Evolutionary conservation across 2,329 filamentous ascomycete species (phyloP).

Genomic region (Fusarium lyarnte): DNA sequence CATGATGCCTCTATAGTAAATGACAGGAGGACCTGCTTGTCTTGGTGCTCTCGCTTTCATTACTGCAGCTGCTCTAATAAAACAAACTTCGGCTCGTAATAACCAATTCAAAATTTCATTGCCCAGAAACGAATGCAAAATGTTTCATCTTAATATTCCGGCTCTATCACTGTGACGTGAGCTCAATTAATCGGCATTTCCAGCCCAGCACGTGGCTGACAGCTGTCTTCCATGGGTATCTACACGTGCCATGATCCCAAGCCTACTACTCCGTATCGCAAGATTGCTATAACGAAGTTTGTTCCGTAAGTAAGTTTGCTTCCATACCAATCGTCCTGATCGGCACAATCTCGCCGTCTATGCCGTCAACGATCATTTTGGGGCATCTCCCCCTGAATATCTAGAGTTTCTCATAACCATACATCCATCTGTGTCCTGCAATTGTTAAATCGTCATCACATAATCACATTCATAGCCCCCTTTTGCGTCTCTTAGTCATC

Average conservation of each 20-base stretch:
- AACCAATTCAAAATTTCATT: not conserved
- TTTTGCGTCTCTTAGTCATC: constrained; percentile 73
- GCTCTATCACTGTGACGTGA: constrained; percentile 8
- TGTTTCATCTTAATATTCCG: not conserved
- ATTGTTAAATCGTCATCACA: constrained; percentile 9
- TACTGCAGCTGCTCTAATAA: not conserved
- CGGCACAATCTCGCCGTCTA: constrained; percentile 1
- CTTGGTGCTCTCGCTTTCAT: not conserved
- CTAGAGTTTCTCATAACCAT: not conserved
- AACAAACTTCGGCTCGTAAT: not conserved
- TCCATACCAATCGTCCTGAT: constrained; percentile 7
- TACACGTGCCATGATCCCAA: constrained; percentile 14
- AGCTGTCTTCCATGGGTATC: constrained; percentile 25
- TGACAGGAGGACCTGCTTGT: not conserved
- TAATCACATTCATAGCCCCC: not conserved
- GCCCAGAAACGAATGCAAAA: not conserved
- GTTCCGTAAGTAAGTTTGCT: constrained; percentile 1
- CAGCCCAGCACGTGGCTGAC: constrained; percentile 30
- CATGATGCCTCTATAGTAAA: too few species aligned
- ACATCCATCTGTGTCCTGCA: not conserved
- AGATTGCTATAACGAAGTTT: constrained; percentile 11
- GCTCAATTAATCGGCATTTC: constrained; percentile 4
- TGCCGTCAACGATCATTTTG: not conserved
- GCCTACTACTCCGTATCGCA: constrained; percentile 3
- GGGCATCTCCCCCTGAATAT: not conserved